phyloP scores from a whole-genome alignment of 23 red algal species.

The Gracilaria caudata region DNA sequence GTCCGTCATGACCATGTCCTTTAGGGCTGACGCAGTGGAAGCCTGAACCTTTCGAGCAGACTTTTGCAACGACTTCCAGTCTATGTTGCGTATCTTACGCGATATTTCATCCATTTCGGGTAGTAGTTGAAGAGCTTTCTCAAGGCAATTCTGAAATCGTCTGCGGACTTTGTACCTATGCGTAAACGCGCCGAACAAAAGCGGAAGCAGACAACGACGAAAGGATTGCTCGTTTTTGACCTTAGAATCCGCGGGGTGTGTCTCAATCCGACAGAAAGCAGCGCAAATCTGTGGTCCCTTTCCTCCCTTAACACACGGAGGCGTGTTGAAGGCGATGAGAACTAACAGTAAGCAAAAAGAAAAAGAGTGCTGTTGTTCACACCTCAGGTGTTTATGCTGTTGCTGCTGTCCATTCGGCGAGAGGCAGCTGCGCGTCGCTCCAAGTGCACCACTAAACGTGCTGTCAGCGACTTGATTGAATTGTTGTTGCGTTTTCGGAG shows the following conservation, averaged over 20 bases:
- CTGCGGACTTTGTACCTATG: not conserved
- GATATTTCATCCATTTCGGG: conserved; percentile 67
- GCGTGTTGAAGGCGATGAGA: not conserved
- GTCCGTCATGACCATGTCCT: conserved; percentile 98
- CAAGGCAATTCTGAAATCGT: not conserved
- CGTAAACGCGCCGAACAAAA: not conserved
- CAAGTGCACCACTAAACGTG: conserved; percentile 1
- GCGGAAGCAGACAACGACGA: not conserved
- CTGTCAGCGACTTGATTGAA: conserved; percentile 32
- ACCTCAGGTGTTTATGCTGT: not conserved
- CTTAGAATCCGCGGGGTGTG: not conserved
- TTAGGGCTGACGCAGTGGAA: conserved; percentile 70
- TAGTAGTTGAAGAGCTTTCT: not conserved
- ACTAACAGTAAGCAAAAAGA: too few relatives aligned
- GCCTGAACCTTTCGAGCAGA: conserved; percentile 66
- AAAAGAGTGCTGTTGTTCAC: too few relatives aligned
- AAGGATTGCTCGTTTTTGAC: not conserved
- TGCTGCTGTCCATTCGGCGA: not conserved
- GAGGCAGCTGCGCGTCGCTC: not conserved
- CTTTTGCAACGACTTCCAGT: conserved; percentile 85
- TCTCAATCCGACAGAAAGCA: not conserved
- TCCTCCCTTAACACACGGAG: not conserved
- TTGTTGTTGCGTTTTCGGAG: not conserved
- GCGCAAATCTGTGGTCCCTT: not conserved
- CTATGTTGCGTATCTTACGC: conserved; percentile 68